Evolutionary conservation across 148 eudicot species (phyloP).

Genomic region (Dysphania ambrosioides): DNA sequence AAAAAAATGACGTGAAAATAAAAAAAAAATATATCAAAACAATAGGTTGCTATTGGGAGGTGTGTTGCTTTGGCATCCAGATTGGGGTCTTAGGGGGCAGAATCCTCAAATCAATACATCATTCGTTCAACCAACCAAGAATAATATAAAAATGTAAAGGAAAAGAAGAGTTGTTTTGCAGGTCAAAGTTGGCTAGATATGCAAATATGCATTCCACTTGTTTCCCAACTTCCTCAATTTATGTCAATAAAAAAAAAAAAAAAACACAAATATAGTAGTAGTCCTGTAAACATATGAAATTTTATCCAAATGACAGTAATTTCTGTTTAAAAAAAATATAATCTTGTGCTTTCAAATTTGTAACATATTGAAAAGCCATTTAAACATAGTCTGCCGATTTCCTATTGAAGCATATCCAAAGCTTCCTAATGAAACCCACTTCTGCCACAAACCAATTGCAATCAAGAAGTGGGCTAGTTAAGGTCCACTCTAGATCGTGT

Average conservation of each 20-base stretch:
- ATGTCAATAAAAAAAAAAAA: neutral
- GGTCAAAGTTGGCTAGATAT: constrained; percentile 26
- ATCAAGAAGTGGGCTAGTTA: too few relatives aligned
- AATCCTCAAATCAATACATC: constrained; percentile 5
- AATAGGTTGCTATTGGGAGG: constrained; percentile 6
- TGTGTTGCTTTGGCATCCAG: constrained; percentile 22
- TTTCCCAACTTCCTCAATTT: constrained; percentile 3
- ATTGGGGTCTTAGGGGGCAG: neutral
- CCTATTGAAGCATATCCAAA: neutral
- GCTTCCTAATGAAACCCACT: neutral
- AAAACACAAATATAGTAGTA: too few relatives aligned
- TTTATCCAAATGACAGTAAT: neutral
- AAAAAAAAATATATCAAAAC: neutral
- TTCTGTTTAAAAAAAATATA: too few relatives aligned
- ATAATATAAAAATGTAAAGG: neutral
- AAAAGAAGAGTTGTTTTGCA: neutral
- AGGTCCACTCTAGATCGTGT: too few relatives aligned
- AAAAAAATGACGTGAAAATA: neutral
- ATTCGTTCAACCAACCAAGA: neutral
- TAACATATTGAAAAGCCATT: neutral
- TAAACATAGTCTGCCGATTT: too few relatives aligned
- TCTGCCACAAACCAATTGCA: neutral
- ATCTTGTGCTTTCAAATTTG: neutral
- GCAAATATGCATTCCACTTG: constrained; percentile 24
- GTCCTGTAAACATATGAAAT: too few relatives aligned